Percentiles rank a stretch among this genome's conserved stretches.
phyloP scores from a whole-genome alignment of 768 basidiomycete genomes.

The Tricholoma flavovirens region DNA sequence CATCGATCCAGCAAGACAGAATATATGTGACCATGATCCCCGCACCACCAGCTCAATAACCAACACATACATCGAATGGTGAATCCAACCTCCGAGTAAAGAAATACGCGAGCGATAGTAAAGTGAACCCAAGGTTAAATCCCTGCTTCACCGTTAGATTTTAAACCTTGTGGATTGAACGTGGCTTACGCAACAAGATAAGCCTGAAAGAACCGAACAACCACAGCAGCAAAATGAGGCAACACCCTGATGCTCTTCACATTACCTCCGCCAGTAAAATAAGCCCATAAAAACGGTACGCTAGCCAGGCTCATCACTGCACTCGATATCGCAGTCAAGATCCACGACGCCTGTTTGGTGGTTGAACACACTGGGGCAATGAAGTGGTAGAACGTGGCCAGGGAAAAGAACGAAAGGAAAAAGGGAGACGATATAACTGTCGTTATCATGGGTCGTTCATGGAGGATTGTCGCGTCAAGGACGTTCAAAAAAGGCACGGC shows the following conservation, averaged over 20 bases:
- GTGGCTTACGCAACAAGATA: slow-evolving; percentile 9
- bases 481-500: not conserved
- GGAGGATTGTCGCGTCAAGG: not conserved
- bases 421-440: slow-evolving; percentile 2
- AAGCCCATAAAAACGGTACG: slow-evolving; percentile 13
- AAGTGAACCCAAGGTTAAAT: slow-evolving; percentile 26
- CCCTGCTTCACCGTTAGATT: slow-evolving; percentile 41
- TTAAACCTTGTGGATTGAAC: not conserved
- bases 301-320: slow-evolving; percentile 8
- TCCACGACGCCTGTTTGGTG: slow-evolving; percentile 40
- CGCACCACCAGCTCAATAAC: slow-evolving; percentile 15
- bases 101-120: slow-evolving; percentile 28
- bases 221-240: slow-evolving; percentile 4
- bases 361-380: slow-evolving; percentile 26
- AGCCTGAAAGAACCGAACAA: slow-evolving; percentile 13
- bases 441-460: not conserved
- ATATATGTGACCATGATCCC: not conserved
- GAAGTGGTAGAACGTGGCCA: slow-evolving; percentile 23
- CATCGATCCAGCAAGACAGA: not conserved
- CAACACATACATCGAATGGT: slow-evolving; percentile 28
- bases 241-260: slow-evolving; percentile 5
- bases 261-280: slow-evolving; percentile 7
- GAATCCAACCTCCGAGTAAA: slow-evolving; percentile 48
- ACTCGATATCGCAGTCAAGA: slow-evolving; percentile 30
- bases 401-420: slow-evolving; percentile 13